Percentiles rank a stretch among this genome's conserved stretches.
Conservation (phyloP, 371 early-diverging fungal species). For the Capillidium rhysosporum region DNA sequence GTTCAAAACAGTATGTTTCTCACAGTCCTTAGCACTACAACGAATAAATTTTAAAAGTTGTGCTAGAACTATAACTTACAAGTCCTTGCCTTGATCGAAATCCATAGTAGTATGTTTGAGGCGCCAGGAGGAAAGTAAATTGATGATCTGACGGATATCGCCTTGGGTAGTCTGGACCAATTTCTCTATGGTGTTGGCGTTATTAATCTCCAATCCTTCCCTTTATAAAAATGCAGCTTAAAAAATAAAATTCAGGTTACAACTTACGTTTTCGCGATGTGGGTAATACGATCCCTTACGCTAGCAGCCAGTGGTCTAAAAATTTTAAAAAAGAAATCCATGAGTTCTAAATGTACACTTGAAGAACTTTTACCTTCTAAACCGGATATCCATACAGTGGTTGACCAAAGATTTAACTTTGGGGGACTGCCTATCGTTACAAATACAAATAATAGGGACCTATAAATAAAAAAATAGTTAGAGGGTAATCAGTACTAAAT, state of each 20-base stretch:
- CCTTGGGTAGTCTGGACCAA: conserved; percentile 66
- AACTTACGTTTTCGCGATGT: conserved; percentile 45
- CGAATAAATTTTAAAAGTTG: neutral
- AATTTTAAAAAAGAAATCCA: neutral
- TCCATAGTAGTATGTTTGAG: conserved; percentile 38
- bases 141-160: conserved; percentile 98
- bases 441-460: conserved; percentile 98
- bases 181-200: conserved; percentile 65
- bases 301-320: conserved; percentile 25
- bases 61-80: conserved; percentile 10
- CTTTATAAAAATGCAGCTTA: conserved; percentile 11
- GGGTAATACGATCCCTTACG: conserved; percentile 53
- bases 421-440: conserved; percentile 84
- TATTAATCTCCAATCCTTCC: conserved; percentile 57
- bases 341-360: neutral
- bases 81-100: conserved; percentile 59
- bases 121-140: conserved; percentile 78
- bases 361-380: conserved; percentile 32
- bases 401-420: conserved; percentile 82
- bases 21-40: conserved; percentile 15
- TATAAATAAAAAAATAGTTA: conserved; percentile 9
- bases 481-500: neutral
- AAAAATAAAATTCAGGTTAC: no score
- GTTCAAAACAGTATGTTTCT: conserved; percentile 60
- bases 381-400: conserved; percentile 78